Evolutionary conservation across 1,284 basidiomycete species (phyloP).

Genomic region (Psilocybe mexicana): DNA sequence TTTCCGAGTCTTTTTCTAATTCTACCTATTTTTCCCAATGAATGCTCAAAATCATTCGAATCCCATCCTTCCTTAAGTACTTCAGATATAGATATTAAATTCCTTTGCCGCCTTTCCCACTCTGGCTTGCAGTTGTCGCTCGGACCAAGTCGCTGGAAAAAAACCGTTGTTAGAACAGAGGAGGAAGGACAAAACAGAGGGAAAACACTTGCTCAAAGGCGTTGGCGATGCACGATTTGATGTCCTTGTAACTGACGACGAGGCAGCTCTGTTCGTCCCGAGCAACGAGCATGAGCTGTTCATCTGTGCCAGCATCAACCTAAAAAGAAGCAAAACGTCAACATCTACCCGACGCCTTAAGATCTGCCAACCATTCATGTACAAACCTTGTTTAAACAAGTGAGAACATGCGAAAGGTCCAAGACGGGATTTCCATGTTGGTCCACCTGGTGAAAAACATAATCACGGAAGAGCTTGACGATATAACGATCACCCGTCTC

Average conservation of each 20-base stretch:
- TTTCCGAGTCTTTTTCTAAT: slow-evolving; percentile 56
- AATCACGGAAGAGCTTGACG: slow-evolving; percentile 97
- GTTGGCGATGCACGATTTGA: slow-evolving; percentile 83
- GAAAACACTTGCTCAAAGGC: slow-evolving; percentile 60
- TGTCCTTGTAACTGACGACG: slow-evolving; percentile 93
- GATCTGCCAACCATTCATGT: neutral
- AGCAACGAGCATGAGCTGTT: slow-evolving; percentile 92
- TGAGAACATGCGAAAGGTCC: slow-evolving; percentile 89
- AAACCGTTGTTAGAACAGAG: neutral
- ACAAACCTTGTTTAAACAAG: slow-evolving; percentile 85
- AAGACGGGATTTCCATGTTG: slow-evolving; percentile 89
- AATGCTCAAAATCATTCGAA: neutral
- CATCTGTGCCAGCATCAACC: slow-evolving; percentile 92
- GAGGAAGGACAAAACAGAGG: neutral
- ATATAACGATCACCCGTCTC: slow-evolving; percentile 99
- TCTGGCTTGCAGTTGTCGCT: slow-evolving; percentile 22
- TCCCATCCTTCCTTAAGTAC: neutral
- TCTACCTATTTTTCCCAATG: slow-evolving; percentile 28
- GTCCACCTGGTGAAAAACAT: slow-evolving; percentile 97
- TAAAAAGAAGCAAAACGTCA: slow-evolving; percentile 28
- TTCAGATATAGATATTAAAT: slow-evolving; percentile 5
- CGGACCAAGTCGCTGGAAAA: slow-evolving; percentile 24
- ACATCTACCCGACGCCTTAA: neutral
- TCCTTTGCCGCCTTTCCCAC: slow-evolving; percentile 11
- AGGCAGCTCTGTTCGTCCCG: slow-evolving; percentile 96